Base-by-base conservation (phyloP, 2,329 filamentous ascomycete genomes). In the Keithomyces neogunnii region DNA sequence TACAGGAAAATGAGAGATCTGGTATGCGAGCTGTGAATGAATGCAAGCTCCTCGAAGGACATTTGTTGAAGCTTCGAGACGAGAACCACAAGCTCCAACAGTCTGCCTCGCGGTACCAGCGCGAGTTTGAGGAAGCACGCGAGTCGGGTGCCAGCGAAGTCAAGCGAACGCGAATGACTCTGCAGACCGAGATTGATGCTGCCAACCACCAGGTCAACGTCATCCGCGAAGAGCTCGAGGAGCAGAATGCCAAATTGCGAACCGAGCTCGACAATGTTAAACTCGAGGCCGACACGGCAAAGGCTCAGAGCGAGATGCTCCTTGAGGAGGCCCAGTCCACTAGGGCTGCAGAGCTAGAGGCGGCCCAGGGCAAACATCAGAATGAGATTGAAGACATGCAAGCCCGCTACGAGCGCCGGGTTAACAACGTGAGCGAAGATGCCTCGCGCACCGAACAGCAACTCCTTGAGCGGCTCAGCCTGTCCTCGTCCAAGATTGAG, bases 201-300 rank as follows among this genome's bases (percentile, higher is more conserved):
- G 88, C 91, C 48, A 93, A 91, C 62, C 84, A 88, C 64, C 86
- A 95, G 61, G 86, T 92, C 66, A 92, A 95, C 62, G 80, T 86
- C 50, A 83, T 92, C 31, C 86, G 89, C 49, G 82, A 86, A 45
- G 86, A 92, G 61, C 79, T 95, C 9, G 90, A 96, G 65, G 83
- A 85, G 53, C 88, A 95, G 64, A 80, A 93, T 53, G 70, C 77
- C 30, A 84, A 84, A 60, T 72, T 90, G 31, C 84, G 89, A 49
- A 72, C 78, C 26, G 88, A 95, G 64, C 72, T 95, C 43, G 89
- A 96, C 56, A 84, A 85, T 59, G 78, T 86, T 51, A 86, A 80
- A 62, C 76, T 93, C 62, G 89, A 96, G 56, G 81, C 84, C 8
- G 89, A 96, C 61, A 90, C 87, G 3, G 78, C 83, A 51, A 90